phyloP scores from a whole-genome alignment of 139 green algal genomes.

The Asterochloris sp. region DNA sequence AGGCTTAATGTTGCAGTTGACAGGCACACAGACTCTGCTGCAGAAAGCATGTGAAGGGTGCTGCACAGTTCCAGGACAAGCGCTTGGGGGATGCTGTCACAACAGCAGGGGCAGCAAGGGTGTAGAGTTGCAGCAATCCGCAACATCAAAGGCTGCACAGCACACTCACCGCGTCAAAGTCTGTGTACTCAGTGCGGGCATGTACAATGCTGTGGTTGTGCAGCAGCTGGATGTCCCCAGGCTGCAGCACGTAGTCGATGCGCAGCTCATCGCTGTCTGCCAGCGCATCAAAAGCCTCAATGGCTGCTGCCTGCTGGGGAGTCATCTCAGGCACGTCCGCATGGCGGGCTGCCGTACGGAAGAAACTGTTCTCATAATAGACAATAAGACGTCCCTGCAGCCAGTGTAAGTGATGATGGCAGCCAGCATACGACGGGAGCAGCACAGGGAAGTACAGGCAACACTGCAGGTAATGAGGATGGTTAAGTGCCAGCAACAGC shows the following conservation, averaged over 20 bases:
- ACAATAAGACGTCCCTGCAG: conserved; percentile 2
- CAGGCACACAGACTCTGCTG: background rate
- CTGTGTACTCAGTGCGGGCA: conserved; percentile 38
- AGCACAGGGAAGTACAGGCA: too few species aligned
- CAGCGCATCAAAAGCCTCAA: conserved; percentile 31
- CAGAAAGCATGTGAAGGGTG: background rate
- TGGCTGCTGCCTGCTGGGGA: conserved; percentile 31
- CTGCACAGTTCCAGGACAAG: background rate
- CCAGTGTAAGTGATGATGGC: background rate
- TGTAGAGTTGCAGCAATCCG: background rate
- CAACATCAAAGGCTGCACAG: background rate
- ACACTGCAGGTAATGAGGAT: too few species aligned
- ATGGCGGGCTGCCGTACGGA: conserved; percentile 24
- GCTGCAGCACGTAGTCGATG: conserved; percentile 56
- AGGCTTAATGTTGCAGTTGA: background rate
- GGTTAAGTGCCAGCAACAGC: background rate
- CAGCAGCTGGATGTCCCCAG: conserved; percentile 67
- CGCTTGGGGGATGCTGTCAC: background rate
- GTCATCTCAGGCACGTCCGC: conserved; percentile 38
- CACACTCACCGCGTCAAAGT: conserved; percentile 23
- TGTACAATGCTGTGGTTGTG: conserved; percentile 65
- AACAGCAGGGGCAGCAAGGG: background rate
- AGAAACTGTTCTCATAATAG: conserved; percentile 20
- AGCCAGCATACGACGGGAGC: too few species aligned
- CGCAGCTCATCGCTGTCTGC: conserved; percentile 40